Percentiles rank a stretch among this genome's conserved stretches.
Evolutionary conservation across 768 basidiomycete species (phyloP).

Genomic region (Tulasnella sp.): DNA sequence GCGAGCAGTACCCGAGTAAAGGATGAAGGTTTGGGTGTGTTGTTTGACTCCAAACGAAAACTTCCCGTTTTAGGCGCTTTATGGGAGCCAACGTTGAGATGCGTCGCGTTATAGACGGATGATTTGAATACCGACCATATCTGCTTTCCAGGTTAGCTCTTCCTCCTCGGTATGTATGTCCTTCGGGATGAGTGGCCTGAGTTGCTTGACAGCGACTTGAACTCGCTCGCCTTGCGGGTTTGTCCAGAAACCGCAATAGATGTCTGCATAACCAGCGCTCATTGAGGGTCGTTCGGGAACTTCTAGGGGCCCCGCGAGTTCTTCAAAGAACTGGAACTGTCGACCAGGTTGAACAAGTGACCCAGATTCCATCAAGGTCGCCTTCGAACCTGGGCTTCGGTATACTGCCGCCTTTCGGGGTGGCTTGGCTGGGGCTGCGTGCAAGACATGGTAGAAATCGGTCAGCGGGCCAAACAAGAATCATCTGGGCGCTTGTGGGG

Average conservation of each 20-base stretch:
- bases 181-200: not conserved
- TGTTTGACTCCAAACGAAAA: not conserved
- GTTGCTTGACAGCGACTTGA: not conserved
- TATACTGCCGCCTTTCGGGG: too few relatives aligned
- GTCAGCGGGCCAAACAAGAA: too few relatives aligned
- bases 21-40: not conserved
- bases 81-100: not conserved
- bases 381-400: too few relatives aligned
- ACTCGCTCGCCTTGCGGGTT: not conserved
- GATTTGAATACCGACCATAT: not conserved
- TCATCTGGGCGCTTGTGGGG: too few relatives aligned
- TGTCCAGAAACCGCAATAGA: not conserved
- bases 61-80: not conserved
- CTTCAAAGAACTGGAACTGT: not conserved
- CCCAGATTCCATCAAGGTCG: not conserved
- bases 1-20: not conserved
- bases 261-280: not conserved
- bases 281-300: not conserved
- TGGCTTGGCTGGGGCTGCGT: too few relatives aligned
- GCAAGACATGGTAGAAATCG: too few relatives aligned
- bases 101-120: too few relatives aligned
- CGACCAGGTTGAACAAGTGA: not conserved
- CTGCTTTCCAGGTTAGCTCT: not conserved
- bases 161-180: not conserved
- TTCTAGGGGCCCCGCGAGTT: not conserved